Conservation (phyloP, 2,329 filamentous ascomycete species). For the Aspergillus piperis region DNA sequence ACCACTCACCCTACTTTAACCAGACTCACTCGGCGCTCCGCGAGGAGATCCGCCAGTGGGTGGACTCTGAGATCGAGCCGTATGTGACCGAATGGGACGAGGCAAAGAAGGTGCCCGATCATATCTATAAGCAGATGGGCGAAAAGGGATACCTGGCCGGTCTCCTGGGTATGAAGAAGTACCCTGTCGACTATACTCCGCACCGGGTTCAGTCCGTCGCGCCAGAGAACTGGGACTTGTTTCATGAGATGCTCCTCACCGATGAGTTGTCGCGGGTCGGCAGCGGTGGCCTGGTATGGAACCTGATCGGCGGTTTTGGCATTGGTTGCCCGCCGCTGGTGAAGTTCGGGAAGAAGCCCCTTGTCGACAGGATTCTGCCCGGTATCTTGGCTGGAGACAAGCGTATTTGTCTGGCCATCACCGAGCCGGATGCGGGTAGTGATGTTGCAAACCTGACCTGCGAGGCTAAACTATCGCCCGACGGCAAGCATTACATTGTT, state of each 20-base stretch:
- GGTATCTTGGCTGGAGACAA: constrained; percentile 89
- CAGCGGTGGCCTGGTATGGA: constrained; percentile 95
- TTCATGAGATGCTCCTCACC: constrained; percentile 94
- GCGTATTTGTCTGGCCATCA: constrained; percentile 96
- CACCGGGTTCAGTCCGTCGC: constrained; percentile 74
- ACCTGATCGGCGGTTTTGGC: constrained; percentile 91
- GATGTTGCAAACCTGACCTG: constrained; percentile 95
- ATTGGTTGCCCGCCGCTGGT: constrained; percentile 90
- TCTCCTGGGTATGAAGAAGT: constrained; percentile 72
- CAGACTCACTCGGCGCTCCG: constrained; percentile 89
- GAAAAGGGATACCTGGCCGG: constrained; percentile 89
- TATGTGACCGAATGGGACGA: constrained; percentile 97
- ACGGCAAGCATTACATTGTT: constrained; percentile 98
- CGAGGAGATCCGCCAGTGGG: constrained; percentile 87
- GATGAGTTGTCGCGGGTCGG: constrained; percentile 89
- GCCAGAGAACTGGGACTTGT: constrained; percentile 92
- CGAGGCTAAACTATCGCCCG: constrained; percentile 90
- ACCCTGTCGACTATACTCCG: constrained; percentile 72
- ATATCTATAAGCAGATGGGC: constrained; percentile 95
- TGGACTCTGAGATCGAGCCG: constrained; percentile 85
- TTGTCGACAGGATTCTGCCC: constrained; percentile 85
- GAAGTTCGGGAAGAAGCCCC: constrained; percentile 83
- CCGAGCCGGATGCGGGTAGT: constrained; percentile 90
- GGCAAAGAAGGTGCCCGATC: constrained; percentile 81
- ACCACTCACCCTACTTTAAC: constrained; percentile 96